A percentile compares a stretch with the other conserved stretches of the same genome.
These are phyloP conservation scores for Blastobotrys robertii DNA, from an alignment of 805 yeast genomes.

Conservation along the genomic window DNA sequence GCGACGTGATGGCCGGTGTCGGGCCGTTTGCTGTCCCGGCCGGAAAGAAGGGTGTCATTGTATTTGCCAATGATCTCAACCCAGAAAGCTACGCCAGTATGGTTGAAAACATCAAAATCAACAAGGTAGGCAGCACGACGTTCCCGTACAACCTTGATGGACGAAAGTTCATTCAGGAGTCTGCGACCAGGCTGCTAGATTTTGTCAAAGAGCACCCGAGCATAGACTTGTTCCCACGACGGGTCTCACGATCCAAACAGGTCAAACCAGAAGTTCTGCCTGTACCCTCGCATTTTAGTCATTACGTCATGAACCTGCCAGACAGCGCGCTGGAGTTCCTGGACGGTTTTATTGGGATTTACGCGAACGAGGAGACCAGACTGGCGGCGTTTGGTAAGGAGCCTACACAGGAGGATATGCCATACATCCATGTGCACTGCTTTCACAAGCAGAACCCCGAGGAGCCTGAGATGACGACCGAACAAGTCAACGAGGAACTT, in stretches of 20 bases:
- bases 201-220: slow-evolving; percentile 32
- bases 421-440: slow-evolving; percentile 77
- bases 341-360: slow-evolving; percentile 68
- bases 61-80: slow-evolving; percentile 86
- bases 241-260: slow-evolving; percentile 30
- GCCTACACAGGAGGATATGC: slow-evolving; percentile 34
- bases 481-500: slow-evolving; percentile 59
- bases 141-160: slow-evolving; percentile 70
- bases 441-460: slow-evolving; percentile 79
- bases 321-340: slow-evolving; percentile 82
- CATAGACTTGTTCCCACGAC: slow-evolving; percentile 12
- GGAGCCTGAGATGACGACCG: slow-evolving; percentile 61
- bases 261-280: slow-evolving; percentile 21
- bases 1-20: slow-evolving; percentile 97
- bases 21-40: slow-evolving; percentile 98
- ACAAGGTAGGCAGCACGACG: slow-evolving; percentile 54
- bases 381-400: slow-evolving; percentile 9
- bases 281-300: slow-evolving; percentile 47
- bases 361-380: slow-evolving; percentile 28
- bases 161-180: slow-evolving; percentile 58
- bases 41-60: slow-evolving; percentile 70
- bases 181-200: slow-evolving; percentile 43
- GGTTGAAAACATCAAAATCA: slow-evolving; percentile 49
- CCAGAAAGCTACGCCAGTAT: slow-evolving; percentile 75
- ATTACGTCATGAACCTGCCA: slow-evolving; percentile 93